Conservation (phyloP, 2,329 filamentous ascomycete species). For the Aspergillus calidoustus region DNA sequence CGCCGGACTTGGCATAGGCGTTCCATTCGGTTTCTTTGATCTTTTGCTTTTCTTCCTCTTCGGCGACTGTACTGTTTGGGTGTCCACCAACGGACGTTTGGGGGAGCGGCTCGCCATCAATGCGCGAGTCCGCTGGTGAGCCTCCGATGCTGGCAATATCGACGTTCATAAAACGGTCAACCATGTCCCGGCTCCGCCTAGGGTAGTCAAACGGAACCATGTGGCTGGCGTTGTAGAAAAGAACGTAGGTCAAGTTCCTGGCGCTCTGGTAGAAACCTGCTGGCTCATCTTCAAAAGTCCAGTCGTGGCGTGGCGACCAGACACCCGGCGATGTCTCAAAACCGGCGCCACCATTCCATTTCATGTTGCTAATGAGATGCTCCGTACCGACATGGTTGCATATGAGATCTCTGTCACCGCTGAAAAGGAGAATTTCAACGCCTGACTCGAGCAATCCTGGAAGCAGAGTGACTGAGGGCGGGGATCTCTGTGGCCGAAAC, state of each 20-base stretch:
- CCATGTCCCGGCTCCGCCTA: constrained; percentile 87
- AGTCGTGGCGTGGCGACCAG: constrained; percentile 89
- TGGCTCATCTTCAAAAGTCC: constrained; percentile 86
- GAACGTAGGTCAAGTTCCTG: constrained; percentile 91
- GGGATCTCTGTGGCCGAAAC: constrained; percentile 73
- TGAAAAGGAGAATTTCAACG: constrained; percentile 84
- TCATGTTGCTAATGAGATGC: constrained; percentile 83
- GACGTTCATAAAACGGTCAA: constrained; percentile 93
- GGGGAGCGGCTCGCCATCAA: constrained; percentile 83
- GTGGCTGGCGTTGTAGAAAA: constrained; percentile 94
- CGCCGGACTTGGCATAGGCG: constrained; percentile 85
- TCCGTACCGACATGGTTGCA: constrained; percentile 98
- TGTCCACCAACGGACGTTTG: constrained; percentile 78
- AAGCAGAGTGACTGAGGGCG: constrained; percentile 73
- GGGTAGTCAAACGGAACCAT: constrained; percentile 98
- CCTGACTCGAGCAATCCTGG: constrained; percentile 75
- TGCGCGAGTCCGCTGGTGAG: constrained; percentile 73
- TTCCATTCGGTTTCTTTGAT: constrained; percentile 86
- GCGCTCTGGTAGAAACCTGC: constrained; percentile 95
- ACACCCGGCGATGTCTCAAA: constrained; percentile 87
- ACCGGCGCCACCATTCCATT: constrained; percentile 89
- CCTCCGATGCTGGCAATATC: constrained; percentile 90
- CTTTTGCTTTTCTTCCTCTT: constrained; percentile 70
- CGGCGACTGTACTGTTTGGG: constrained; percentile 69
- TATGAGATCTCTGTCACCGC: constrained; percentile 90